Evolutionary conservation across 345 rosid genomes (phyloP).

Genomic region (Heritiera littoralis): DNA sequence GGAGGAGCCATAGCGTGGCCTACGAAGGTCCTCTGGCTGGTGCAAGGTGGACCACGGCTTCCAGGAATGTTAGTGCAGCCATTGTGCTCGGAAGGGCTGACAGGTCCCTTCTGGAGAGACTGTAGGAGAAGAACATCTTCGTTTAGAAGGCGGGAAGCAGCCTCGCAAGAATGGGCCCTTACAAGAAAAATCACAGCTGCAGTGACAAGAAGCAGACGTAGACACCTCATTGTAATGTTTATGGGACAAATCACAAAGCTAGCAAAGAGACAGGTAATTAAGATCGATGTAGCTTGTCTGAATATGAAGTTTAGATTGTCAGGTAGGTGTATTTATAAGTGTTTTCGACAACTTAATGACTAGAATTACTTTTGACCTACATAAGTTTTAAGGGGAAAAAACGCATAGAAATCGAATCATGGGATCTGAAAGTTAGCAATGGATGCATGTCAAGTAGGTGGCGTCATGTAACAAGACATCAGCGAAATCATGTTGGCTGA

Average conservation of each 20-base stretch:
- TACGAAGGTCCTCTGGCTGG: constrained; percentile 16
- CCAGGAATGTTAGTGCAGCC: constrained; percentile 26
- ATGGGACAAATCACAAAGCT: constrained; percentile 4
- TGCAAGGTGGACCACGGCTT: constrained; percentile 19
- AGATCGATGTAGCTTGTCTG: not conserved
- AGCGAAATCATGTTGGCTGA: not conserved
- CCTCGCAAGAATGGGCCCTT: not conserved
- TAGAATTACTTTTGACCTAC: not conserved
- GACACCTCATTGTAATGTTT: not conserved
- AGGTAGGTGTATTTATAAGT: not conserved
- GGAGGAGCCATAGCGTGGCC: constrained; percentile 22
- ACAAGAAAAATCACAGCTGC: not conserved
- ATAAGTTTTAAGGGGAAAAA: too few relatives aligned
- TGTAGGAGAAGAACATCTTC: not conserved
- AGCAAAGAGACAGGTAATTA: not conserved
- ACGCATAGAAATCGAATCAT: too few relatives aligned
- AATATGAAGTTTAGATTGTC: not conserved
- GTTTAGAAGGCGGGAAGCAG: not conserved
- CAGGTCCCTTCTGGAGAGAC: constrained; percentile 17
- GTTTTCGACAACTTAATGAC: not conserved
- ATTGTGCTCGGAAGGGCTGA: constrained; percentile 2
- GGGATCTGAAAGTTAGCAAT: too few relatives aligned
- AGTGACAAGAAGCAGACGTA: not conserved
- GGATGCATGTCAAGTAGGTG: too few relatives aligned
- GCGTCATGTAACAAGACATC: not conserved